A percentile compares a stretch with the other conserved stretches of the same genome.
These are phyloP conservation scores for Dicorynia guianensis DNA, from an alignment of 306 rosid species.

Conservation along the genomic window DNA sequence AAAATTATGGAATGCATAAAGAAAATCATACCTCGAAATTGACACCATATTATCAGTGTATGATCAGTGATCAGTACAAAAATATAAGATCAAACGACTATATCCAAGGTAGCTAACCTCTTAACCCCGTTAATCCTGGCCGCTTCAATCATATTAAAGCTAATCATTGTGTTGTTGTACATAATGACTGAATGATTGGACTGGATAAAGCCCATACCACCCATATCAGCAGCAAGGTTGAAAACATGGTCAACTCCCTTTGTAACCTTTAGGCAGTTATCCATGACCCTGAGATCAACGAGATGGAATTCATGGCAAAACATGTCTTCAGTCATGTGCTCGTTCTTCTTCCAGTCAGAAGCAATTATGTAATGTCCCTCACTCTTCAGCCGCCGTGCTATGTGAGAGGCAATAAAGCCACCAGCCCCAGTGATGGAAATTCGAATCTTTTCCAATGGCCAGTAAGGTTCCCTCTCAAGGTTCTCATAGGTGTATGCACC, in stretches of 20 bases:
- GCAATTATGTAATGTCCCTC: constrained; percentile 98
- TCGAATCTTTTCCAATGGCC: constrained; percentile 89
- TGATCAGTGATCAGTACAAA: constrained; percentile 1
- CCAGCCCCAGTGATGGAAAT: constrained; percentile 99
- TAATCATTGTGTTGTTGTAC: constrained; percentile 98
- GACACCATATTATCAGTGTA: constrained; percentile 2
- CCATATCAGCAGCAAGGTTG: constrained; percentile 99
- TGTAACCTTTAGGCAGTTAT: constrained; percentile 89
- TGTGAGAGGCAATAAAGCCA: constrained; percentile 95
- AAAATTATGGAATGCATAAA: background rate
- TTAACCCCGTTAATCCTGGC: constrained; percentile 86
- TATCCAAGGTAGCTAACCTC: constrained; percentile 63
- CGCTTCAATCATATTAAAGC: constrained; percentile 97
- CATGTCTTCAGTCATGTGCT: constrained; percentile 99
- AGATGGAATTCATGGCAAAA: constrained; percentile 97
- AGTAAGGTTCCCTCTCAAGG: constrained; percentile 92
- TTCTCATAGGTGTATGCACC: constrained; percentile 87
- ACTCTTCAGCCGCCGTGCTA: constrained; percentile 88
- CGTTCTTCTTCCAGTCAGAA: constrained; percentile 98
- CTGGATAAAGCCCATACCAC: constrained; percentile 99
- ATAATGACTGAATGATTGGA: constrained; percentile 95
- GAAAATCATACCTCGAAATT: constrained; percentile 29
- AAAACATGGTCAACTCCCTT: constrained; percentile 90
- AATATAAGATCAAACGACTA: background rate
- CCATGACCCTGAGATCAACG: constrained; percentile 98